Evolutionary conservation across 2,329 filamentous ascomycete species (phyloP).

Genomic region (Berkeleyomyces rouxiae): DNA sequence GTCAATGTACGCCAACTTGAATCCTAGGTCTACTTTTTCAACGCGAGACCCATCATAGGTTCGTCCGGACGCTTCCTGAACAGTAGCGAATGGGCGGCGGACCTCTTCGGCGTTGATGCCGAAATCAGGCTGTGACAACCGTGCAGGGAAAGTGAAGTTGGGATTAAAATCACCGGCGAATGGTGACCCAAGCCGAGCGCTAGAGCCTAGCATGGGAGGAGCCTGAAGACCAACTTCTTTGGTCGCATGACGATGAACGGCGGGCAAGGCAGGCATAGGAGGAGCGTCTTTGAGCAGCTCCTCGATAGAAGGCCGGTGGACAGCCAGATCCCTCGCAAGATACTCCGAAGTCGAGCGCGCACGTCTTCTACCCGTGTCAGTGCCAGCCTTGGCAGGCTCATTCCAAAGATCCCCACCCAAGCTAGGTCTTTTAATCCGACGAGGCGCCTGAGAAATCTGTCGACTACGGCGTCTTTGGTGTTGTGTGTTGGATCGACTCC

Average conservation of each 20-base stretch:
- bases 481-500: constrained; percentile 35
- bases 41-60: constrained; percentile 21
- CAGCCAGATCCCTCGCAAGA: constrained; percentile 18
- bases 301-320: constrained; percentile 27
- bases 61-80: constrained; percentile 17
- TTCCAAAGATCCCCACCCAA: constrained; percentile 38
- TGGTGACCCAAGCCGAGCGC: constrained; percentile 40
- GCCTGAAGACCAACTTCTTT: constrained; percentile 12
- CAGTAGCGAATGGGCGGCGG: constrained; percentile 38
- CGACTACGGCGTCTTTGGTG: constrained; percentile 33
- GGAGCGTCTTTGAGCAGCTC: constrained; percentile 21
- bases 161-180: constrained; percentile 31
- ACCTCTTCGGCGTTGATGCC: constrained; percentile 25
- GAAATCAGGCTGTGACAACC: constrained; percentile 30
- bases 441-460: constrained; percentile 26
- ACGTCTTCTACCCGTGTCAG: constrained; percentile 13
- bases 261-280: constrained; percentile 9
- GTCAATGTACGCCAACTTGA: constrained; percentile 40
- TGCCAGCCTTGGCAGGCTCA: constrained; percentile 23
- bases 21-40: constrained; percentile 29
- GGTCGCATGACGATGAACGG: background rate
- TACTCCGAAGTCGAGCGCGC: constrained; percentile 11
- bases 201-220: constrained; percentile 17
- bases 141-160: constrained; percentile 45
- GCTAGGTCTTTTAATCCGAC: constrained; percentile 35